Evolutionary conservation across 345 rosid genomes (phyloP), one percentile per base, ranked within the genome.

Genomic region (Brassica incana): DNA sequence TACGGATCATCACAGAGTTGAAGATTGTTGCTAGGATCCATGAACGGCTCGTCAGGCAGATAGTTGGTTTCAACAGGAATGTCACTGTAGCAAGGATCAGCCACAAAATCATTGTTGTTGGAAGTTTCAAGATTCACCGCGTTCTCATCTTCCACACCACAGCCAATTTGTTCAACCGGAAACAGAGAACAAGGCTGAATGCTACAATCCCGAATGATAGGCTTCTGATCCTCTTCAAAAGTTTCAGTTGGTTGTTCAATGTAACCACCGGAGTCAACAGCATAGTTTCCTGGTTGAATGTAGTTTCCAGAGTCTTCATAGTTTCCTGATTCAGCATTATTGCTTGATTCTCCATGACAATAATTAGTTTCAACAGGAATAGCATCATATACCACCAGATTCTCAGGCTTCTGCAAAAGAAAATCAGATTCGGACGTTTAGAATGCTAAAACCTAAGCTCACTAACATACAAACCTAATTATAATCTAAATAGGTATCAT

Each of bases 331-430:
- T 75, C 94, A 25, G 71, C 81, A 35, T 83, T 77, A 78, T 85
- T 88, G 85, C 91, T 89, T 40, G 97, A 72, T 52, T 87, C 97
- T 14, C 90, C 98, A 77, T 82, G 79, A 76, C 75, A 79, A 79
- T 81, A 85, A 78, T 80, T 88, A 54, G 78, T 72, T 7, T 82
- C 79, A 76, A 71, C 40, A 6, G 82, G 63, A 77, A 83, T 75
- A 67, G 89, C 83, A 82, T 74, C 97, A 74, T 84, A 78, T 32
- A 84, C 74, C 64, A 66, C 85, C 29, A 72, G 64, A 62, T 65
- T 63, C n/a, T 83, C 87, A 35, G 83, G 78, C 76, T 78, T 86
- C 98, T 91, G 89, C 64, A 45, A 65, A 74, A 74, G 9, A n/a
- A 45, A 40, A 59, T 20, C 25, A 14, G 29, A 52, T 74, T 67